phyloP scores from a whole-genome alignment of 169 alveolate species.

The Eimeria falciformis region DNA sequence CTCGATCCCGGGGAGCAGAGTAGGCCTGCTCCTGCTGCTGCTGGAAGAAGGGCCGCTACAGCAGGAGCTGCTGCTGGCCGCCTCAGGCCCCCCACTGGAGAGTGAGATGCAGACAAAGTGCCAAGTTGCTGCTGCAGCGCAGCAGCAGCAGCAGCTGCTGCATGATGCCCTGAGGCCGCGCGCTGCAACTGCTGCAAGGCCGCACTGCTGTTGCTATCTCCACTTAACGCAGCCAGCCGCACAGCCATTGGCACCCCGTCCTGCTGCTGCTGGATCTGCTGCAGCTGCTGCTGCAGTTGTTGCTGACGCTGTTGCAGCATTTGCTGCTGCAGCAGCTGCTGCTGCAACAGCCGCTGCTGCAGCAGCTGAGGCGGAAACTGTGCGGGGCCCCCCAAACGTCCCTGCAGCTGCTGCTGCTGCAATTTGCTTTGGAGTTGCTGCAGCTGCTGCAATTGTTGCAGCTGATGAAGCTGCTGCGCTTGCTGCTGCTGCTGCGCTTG shows the following conservation, averaged over 20 bases:
- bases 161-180: constrained; percentile 51
- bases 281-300: constrained; percentile 47
- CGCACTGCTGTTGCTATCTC: background rate
- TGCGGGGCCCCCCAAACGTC: constrained; percentile 29
- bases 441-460: too few species aligned
- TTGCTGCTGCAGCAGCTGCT: constrained; percentile 60
- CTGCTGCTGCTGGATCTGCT: constrained; percentile 43
- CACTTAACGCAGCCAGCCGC: background rate
- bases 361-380: constrained; percentile 63
- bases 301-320: constrained; percentile 58
- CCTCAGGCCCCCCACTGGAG: constrained; percentile 18
- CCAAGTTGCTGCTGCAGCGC: constrained; percentile 70
- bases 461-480: constrained; percentile 37
- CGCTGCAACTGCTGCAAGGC: constrained; percentile 71
- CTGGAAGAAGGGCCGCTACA: constrained; percentile 47
- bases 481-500: background rate
- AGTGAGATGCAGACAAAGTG: constrained; percentile 41
- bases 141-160: constrained; percentile 67
- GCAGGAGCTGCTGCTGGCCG: constrained; percentile 65
- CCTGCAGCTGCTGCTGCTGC: constrained; percentile 69
- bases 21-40: constrained; percentile 57
- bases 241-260: constrained; percentile 55
- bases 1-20: constrained; percentile 30
- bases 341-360: constrained; percentile 71
- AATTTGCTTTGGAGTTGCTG: too few species aligned